Evolutionary conservation across 495 filamentous ascomycete genomes (phyloP).

Genomic region (Corynascus novoguineensis): DNA sequence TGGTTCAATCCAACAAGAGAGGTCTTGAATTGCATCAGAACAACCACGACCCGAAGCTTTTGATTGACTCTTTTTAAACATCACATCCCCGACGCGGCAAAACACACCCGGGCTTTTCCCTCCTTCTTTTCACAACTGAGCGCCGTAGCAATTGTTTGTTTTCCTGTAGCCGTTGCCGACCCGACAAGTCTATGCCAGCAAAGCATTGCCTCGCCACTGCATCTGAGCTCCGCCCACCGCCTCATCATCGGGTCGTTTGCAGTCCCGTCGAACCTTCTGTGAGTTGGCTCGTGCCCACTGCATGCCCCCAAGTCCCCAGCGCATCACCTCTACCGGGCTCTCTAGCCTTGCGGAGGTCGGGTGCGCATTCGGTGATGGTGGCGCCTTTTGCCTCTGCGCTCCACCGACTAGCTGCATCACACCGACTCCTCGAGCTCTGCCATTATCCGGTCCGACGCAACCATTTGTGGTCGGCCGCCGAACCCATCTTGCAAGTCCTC

Average conservation of each 20-base stretch:
- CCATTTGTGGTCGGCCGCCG: too few species aligned
- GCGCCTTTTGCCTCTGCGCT: not conserved
- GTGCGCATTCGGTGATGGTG: not conserved
- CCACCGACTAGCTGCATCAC: not conserved
- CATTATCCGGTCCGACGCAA: not conserved
- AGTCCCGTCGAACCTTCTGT: conserved; percentile 7
- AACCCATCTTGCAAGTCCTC: not conserved
- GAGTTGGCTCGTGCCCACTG: conserved; percentile 17
- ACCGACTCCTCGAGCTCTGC: not conserved
- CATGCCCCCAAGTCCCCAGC: not conserved
- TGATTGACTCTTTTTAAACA: too few species aligned
- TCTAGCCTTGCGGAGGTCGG: not conserved
- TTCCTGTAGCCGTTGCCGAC: conserved; percentile 2
- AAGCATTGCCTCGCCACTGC: conserved; percentile 12
- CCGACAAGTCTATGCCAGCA: conserved; percentile 3
- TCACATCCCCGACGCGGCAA: not conserved
- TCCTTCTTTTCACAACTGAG: not conserved
- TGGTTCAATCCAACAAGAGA: not conserved
- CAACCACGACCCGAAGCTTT: not conserved
- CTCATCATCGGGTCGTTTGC: not conserved
- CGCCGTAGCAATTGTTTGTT: not conserved
- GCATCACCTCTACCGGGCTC: not conserved
- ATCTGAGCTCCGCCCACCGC: conserved; percentile 15
- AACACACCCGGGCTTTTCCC: not conserved
- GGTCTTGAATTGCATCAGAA: not conserved